Base-by-base conservation (phyloP, 768 basidiomycete species). In the Trametes gibbosa region DNA sequence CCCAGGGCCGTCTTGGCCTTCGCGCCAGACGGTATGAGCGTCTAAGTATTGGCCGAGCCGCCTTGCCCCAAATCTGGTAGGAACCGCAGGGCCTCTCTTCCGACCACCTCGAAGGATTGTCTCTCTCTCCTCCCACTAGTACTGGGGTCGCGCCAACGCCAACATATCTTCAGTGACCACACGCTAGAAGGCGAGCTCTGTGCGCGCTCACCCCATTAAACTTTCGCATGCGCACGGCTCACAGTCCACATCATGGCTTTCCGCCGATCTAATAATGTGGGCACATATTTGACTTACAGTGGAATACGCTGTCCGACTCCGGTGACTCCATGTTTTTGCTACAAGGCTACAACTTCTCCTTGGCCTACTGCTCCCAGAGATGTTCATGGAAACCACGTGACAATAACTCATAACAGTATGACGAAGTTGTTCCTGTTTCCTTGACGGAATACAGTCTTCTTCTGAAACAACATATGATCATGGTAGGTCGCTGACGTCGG, bases 351-450 rank as follows among this genome's bases (percentile, higher is more conserved):
- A n/a, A n/a, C n/a, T n/a, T n/a, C n/a, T n/a, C n/a, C n/a, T n/a
- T n/a, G n/a, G n/a, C n/a, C n/a, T n/a, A n/a, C n/a, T n/a, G n/a
- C n/a, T n/a, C n/a, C n/a, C n/a, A n/a, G n/a, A n/a, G n/a, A n/a
- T n/a, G n/a, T n/a, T n/a, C n/a, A n/a, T n/a, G n/a, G n/a, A n/a
- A n/a, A n/a, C n/a, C n/a, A n/a, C n/a, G n/a, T n/a, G 29, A 32
- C 4, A 32, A 10, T 5, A 4, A 32, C 10, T 69, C 54, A 69
- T 10, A 84, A 60, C 14, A 82, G 52, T 35, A 94, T 83, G 61
- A 76, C 76, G 66, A 95, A 95, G 71, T 95, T 95, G 68, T 95
- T 95, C 65, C 88, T 79, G 68, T 82, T 77, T 2, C 91, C 91
- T 58, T 79, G 75, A n/a, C 83, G 77, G 55, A 90, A 72, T 2